Evolutionary conservation across 192 early-diverging fungal genomes (phyloP), one percentile per base, ranked within the genome.

Genomic region (Dimargaris cristalligena): DNA sequence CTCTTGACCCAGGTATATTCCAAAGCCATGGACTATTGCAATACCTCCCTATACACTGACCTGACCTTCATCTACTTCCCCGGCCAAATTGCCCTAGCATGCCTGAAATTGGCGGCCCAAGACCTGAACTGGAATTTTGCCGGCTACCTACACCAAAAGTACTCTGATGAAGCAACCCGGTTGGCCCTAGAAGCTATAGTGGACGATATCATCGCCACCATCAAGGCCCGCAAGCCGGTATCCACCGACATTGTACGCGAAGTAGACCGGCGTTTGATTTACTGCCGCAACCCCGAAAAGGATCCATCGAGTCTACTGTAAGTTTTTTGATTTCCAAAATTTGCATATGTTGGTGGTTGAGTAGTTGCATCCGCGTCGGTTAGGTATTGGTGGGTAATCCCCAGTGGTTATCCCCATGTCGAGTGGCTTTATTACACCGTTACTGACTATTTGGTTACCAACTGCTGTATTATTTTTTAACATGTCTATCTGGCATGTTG

Each of bases 11-110:
- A 74, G 16, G 69, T 74, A 4, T 82, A 83, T 50, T 76, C 80
- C 20, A 67, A 71, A 47, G 75, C 79, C 0, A 57, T 72, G 29
- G 67, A 69, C 34, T 63, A 65, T 32, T 82, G 86, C 52, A 71
- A 75, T 26, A 71, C 71, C 26, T 80, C 83, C 4, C 63, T 89
- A 23, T 65, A 81, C 44, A 86, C 87, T 0, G 87, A 89, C 52
- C 67, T 83, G n/a, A 74, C 78, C 31, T 84, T 87, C 59, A 57
- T 81, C 34, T 89, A 87, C 64, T 82, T 84, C 63, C 83, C 87
- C 34, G 72, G 85, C 3, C 87, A 89, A 71, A 80, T 87, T 59
- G 85, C 85, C 1, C 52, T 89, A 60, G 81, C 81, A 3, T 74
- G 77, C 18, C 65, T 84, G 63, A 72, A 74, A 65, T 65, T 86